Base-by-base conservation (phyloP, 2,329 filamentous ascomycete species). In the Fusarium sambucinum region DNA sequence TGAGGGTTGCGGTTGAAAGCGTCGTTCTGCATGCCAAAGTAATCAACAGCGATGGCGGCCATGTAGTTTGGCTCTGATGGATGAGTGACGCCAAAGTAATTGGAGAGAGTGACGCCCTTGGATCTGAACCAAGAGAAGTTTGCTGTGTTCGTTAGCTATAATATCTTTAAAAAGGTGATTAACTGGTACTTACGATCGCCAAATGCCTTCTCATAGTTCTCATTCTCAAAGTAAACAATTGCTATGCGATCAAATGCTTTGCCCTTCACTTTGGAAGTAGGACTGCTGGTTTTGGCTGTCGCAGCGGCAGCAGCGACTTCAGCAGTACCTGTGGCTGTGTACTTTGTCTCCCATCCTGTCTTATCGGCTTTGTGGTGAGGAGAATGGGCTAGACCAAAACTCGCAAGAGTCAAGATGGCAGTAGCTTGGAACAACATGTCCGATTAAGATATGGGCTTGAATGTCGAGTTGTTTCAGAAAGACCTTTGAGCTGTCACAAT, bases 201-300 rank as follows among this genome's bases (percentile, higher is more conserved):
- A 41, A 83, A 82, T 3, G 91, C 89, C 72, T 89, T 86, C 44
- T 87, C 84, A 67, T 87, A 94, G 77, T 89, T 86, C 46, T 89
- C 91, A 76, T 94, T 94, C 81, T 94, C 92, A 45, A 93, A 84
- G 90, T 91, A 94, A 76, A 94, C 88, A 52, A 89, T 86, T 47
- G 89, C 88, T 66, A 92, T 88, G 17, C 92, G 88, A 75, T 93
- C 86, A 74, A 94, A 94, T 0, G 84, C 87, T 75, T 90, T 88
- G 65, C 92, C 92, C 75, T 87, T 84, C 52, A 94, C 88, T 72
- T 88, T 76, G 76, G 84, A 89, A 32, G 85, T 87, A 3, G 89
- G 87, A 63, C 86, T 88, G 63, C 80, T 79, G 2, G 89, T 89
- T 74, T 84, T 82, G 13, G 88, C 88, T 2, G 86, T 90, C 10